Base-by-base conservation (phyloP, 768 basidiomycete species). In the Naganishia antarctica region DNA sequence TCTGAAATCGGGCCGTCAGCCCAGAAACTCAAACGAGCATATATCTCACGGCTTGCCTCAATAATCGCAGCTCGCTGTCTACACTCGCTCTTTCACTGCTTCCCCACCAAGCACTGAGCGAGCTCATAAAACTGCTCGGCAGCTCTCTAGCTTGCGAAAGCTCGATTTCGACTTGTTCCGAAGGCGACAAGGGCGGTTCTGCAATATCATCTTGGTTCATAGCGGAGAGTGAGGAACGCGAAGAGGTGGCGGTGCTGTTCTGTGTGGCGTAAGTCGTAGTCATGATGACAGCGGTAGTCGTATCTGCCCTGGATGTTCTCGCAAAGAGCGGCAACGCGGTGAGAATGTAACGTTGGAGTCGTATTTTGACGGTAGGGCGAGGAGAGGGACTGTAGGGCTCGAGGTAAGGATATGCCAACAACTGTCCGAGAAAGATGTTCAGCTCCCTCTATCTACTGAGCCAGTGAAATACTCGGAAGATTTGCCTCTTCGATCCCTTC, bases 81-180 rank as follows among this genome's bases (percentile, higher is more conserved):
- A 26, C 28, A 25, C 44, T 44, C 28, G 63, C 51, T 4, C 53
- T 26, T 46, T 64, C 63, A 32, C 51, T 58, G 18, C 40, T 51
- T 8, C 51, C 51, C 63, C 63, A 64, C 63, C 63, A 64, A 9
- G 63, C 63, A 32, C 63, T 50, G 6, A 64, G 31, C 18, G 44
- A 46, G 18, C 40, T 59, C 44, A 58, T 32, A 28, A 64, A 58
- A 9, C 51, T 43, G 23, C 28, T 58, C 21, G 63, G 63, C 23
- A 64, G 32, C 8, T 44, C 63, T 59, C 63, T 59, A 9, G 63
- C 63, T 37, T 31, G 25, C 15, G 63, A 44, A 11, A 64, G 21
- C 53, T 64, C 63, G 32, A 53, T 46, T 31, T 64, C 50, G n/a
- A 64, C 43, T 28, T 47, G 34, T 16, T 64, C 63, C 8, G 51